phyloP scores from a whole-genome alignment of 805 yeast genomes.

The Zygoascus biomembranicola region DNA sequence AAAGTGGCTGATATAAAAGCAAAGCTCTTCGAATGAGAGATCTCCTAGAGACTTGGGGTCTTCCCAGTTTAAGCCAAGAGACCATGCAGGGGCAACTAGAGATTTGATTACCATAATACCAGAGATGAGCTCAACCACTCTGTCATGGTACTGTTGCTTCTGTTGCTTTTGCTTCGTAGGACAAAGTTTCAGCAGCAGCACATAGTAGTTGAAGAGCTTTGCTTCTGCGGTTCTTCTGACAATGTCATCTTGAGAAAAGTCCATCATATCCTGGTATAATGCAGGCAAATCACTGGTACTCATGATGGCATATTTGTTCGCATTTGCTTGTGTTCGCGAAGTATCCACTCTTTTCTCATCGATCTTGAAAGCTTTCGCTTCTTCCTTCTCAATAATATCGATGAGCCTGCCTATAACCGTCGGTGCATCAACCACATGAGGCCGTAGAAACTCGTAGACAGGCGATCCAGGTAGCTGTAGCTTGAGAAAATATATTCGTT shows the following conservation, averaged over 20 bases:
- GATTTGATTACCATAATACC: slow-evolving; percentile 68
- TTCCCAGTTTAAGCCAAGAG: slow-evolving; percentile 60
- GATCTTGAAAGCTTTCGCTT: slow-evolving; percentile 16
- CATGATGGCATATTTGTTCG: slow-evolving; percentile 15
- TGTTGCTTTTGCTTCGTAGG: slow-evolving; percentile 32
- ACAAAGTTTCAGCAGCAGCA: slow-evolving; percentile 43
- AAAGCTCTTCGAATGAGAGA: slow-evolving; percentile 39
- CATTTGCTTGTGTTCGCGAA: slow-evolving; percentile 11
- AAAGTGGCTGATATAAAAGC: slow-evolving; percentile 49
- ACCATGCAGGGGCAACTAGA: slow-evolving; percentile 61
- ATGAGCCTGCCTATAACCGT: slow-evolving; percentile 20
- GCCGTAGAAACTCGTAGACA: slow-evolving; percentile 22
- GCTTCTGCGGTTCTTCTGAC: slow-evolving; percentile 53
- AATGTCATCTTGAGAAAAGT: slow-evolving; percentile 53
- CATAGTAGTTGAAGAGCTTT: slow-evolving; percentile 47
- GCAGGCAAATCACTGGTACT: slow-evolving; percentile 31
- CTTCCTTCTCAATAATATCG: slow-evolving; percentile 18
- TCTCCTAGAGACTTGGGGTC: slow-evolving; percentile 47
- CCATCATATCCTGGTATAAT: slow-evolving; percentile 49
- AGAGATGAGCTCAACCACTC: slow-evolving; percentile 49
- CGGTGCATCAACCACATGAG: slow-evolving; percentile 22
- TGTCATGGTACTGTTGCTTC: slow-evolving; percentile 34
- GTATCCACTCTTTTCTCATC: background rate
- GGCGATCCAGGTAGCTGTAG: slow-evolving; percentile 26
- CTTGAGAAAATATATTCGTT: slow-evolving; percentile 11